Evolutionary conservation across 2,329 filamentous ascomycete genomes (phyloP).

Genomic region (Dothideomycetes sp.): DNA sequence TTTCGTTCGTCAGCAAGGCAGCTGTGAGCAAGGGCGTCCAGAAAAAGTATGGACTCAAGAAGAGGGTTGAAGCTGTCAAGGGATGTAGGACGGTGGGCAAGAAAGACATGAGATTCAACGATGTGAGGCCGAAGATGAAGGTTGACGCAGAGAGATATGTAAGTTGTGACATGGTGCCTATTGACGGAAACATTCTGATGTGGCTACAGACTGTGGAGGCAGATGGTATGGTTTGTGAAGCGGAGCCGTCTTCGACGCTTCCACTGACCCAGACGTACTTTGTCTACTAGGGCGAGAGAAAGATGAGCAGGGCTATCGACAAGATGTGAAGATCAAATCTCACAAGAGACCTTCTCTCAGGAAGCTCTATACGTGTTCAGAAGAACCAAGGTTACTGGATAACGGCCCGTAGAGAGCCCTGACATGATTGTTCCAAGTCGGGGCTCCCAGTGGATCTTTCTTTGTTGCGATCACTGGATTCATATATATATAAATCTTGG

Average conservation of each 20-base stretch:
- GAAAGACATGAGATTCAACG: conserved; percentile 84
- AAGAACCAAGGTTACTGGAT: no score
- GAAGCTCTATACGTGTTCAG: no score
- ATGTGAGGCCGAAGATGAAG: conserved; percentile 72
- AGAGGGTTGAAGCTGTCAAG: conserved; percentile 70
- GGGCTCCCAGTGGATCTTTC: no score
- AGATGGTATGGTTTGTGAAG: conserved; percentile 64
- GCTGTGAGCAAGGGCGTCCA: conserved; percentile 60
- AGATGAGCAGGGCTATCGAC: no score
- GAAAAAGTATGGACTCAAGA: conserved; percentile 63
- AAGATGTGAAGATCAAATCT: no score
- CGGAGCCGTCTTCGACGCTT: conserved; percentile 60
- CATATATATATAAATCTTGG: no score
- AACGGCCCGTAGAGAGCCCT: no score
- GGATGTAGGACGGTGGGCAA: conserved; percentile 69
- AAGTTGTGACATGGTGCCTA: conserved; percentile 24
- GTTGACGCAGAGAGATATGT: conserved; percentile 86
- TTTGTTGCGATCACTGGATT: no score
- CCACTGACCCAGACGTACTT: conserved; percentile 72
- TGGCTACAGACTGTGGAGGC: conserved; percentile 58
- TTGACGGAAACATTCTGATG: conserved; percentile 16
- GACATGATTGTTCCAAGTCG: no score
- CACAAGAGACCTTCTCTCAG: no score
- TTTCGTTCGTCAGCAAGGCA: conserved; percentile 74
- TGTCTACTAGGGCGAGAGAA: conserved; percentile 54